These are phyloP conservation scores for Prunus salicina DNA, from an alignment of 306 rosid genomes.

Conservation along the genomic window DNA sequence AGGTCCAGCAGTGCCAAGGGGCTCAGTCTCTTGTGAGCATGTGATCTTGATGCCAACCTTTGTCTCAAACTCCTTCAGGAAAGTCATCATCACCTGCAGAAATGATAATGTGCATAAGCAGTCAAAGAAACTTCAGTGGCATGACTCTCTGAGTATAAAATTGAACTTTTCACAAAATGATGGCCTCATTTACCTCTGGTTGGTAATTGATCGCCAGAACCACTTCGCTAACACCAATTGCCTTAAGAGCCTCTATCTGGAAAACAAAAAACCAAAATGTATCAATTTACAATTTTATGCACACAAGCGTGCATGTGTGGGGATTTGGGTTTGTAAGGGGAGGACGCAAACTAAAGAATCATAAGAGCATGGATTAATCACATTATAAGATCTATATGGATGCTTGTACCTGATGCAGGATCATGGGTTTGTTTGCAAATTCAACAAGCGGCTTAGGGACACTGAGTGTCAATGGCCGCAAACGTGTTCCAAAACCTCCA, in stretches of 20 bases:
- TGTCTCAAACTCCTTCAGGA: slow-evolving; percentile 87
- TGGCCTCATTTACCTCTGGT: slow-evolving; percentile 69
- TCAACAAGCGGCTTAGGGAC: slow-evolving; percentile 99
- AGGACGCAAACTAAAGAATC: not conserved
- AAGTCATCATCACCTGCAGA: slow-evolving; percentile 88
- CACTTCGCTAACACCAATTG: slow-evolving; percentile 89
- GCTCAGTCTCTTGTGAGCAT: slow-evolving; percentile 99
- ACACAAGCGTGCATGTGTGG: not conserved
- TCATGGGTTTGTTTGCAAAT: slow-evolving; percentile 99
- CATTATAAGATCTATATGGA: too few species aligned
- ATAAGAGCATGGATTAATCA: not conserved
- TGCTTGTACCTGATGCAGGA: slow-evolving; percentile 87
- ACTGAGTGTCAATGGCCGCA: slow-evolving; percentile 99
- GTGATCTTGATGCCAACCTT: slow-evolving; percentile 94
- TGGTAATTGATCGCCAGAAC: slow-evolving; percentile 98
- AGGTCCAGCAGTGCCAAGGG: slow-evolving; percentile 98
- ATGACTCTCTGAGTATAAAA: slow-evolving; percentile 17
- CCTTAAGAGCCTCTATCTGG: slow-evolving; percentile 98
- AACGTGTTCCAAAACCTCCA: slow-evolving; percentile 97
- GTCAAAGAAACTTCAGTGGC: slow-evolving; percentile 17
- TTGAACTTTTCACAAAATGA: slow-evolving; percentile 2
- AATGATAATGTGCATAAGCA: slow-evolving; percentile 21
- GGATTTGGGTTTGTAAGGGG: not conserved
- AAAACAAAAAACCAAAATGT: slow-evolving; percentile 16
- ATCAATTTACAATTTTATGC: not conserved